Base-by-base conservation (phyloP, 139 green algal genomes). In the Pseudopediastrum boryanum region DNA sequence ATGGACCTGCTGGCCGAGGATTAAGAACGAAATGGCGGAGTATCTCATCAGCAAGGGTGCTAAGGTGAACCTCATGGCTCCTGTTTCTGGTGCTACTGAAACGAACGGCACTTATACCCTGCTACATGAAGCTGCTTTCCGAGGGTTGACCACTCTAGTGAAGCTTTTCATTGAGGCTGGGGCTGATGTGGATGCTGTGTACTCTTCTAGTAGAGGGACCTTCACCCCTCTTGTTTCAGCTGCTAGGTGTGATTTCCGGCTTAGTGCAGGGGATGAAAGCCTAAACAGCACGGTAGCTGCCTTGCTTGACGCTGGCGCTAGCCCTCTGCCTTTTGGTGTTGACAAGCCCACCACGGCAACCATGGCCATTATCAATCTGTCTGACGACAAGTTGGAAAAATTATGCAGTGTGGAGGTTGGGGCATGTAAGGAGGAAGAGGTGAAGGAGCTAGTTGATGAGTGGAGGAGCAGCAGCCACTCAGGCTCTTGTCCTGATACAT, bases 41-140 rank as follows among this genome's bases (percentile, higher is more conserved):
- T 54, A 41, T 7, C 33, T 71, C 4, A 41, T 71, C 35, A 71
- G 64, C 64, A 51, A 71, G 64, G 64, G 64, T 35, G 64, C 64
- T 9, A 71, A 71, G 27, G 64, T 71, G 64, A 71, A 54, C 39
- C 2, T 54, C 19, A 41, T 33, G 50, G 19, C n/a, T 54, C 16
- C 19, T 31, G 5, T 27, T 25, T 10, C 1, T 41, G 56, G 1
- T 16, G 35, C 13, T 41, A 29, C 12, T 13, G 1, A 21, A 66
- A 29, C 16, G 2, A 41, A 7, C 16, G 36, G 64, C 54, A 33
- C 7, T 10, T 71, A 71, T 10, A 54, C 36, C 7, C 2, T 71
- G 64, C 64, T 71, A 25, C 38, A 54, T 9, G 36, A 44, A 33
- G 64, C 64, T 54, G 36, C 64, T 36, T 71, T 51, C 38, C 64